phyloP scores from a whole-genome alignment of 768 basidiomycete species.

The Imleria badia region DNA sequence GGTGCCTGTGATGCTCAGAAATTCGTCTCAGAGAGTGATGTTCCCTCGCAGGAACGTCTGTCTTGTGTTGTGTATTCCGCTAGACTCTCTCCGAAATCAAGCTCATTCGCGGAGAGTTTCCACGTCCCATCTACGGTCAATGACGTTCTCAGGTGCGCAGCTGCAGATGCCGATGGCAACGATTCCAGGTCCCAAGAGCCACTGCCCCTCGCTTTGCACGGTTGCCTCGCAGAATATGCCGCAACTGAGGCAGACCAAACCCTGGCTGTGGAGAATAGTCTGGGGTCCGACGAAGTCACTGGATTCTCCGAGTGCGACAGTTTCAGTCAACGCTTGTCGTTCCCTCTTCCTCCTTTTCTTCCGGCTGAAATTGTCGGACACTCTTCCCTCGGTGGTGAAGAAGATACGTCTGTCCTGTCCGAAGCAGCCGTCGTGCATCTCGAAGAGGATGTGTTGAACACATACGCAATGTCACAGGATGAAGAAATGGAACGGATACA shows the following conservation, averaged over 20 bases:
- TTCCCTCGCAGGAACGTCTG: not conserved
- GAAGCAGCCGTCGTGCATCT: not conserved
- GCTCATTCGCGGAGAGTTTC: not conserved
- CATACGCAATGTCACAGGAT: not conserved
- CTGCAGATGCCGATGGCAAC: not conserved
- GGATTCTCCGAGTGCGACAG: not conserved
- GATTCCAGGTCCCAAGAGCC: not conserved
- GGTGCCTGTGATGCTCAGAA: not conserved
- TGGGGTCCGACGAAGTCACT: not conserved
- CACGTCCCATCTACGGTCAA: not conserved
- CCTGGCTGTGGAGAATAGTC: not conserved
- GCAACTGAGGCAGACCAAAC: not conserved
- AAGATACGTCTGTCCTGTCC: not conserved
- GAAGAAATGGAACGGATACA: slow-evolving; percentile 1
- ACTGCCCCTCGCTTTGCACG: not conserved
- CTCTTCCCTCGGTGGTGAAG: not conserved
- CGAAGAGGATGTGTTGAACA: not conserved
- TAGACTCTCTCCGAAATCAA: not conserved
- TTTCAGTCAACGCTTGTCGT: slow-evolving; percentile 16
- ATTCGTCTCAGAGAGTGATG: too few relatives aligned
- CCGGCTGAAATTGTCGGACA: slow-evolving; percentile 2
- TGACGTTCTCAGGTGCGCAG: not conserved
- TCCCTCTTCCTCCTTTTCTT: slow-evolving; percentile 18
- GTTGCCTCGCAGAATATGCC: not conserved
- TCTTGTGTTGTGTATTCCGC: not conserved